Percentiles rank a stretch among this genome's conserved stretches.
Evolutionary conservation across 2,329 filamentous ascomycete species (phyloP).

Genomic region (Gyromitra esculenta): DNA sequence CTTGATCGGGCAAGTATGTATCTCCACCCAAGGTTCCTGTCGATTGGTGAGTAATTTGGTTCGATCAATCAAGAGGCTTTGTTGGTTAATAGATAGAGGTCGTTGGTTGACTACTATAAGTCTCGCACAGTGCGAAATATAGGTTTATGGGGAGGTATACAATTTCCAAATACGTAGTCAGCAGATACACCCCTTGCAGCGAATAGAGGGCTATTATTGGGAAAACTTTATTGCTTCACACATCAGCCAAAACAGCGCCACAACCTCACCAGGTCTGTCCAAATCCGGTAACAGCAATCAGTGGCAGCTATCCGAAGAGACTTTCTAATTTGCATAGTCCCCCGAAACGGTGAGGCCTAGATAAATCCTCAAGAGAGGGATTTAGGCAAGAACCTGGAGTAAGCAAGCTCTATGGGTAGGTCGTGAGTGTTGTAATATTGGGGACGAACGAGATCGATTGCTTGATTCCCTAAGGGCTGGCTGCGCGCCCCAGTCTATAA

Average conservation of each 20-base stretch:
- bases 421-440: too few relatives aligned
- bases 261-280: too few relatives aligned
- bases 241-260: constrained; percentile 12
- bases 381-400: too few relatives aligned
- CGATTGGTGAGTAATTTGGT: neutral
- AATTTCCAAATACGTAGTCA: neutral
- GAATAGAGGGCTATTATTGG: neutral
- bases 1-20: neutral
- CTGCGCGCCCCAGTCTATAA: too few relatives aligned
- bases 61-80: neutral
- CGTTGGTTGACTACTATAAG: neutral
- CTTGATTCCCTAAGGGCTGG: too few relatives aligned
- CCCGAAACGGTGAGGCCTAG: too few relatives aligned
- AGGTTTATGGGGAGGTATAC: neutral
- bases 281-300: too few relatives aligned
- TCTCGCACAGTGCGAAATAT: neutral
- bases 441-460: too few relatives aligned
- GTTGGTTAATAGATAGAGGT: neutral
- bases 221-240: constrained; percentile 12
- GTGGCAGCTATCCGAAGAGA: too few relatives aligned
- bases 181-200: neutral
- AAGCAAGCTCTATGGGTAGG: too few relatives aligned
- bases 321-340: too few relatives aligned
- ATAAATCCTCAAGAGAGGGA: too few relatives aligned
- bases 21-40: neutral